These are phyloP conservation scores for Bolboschoenus planiculmis DNA, from an alignment of 176 grass and related monocot species.

Conservation along the genomic window DNA sequence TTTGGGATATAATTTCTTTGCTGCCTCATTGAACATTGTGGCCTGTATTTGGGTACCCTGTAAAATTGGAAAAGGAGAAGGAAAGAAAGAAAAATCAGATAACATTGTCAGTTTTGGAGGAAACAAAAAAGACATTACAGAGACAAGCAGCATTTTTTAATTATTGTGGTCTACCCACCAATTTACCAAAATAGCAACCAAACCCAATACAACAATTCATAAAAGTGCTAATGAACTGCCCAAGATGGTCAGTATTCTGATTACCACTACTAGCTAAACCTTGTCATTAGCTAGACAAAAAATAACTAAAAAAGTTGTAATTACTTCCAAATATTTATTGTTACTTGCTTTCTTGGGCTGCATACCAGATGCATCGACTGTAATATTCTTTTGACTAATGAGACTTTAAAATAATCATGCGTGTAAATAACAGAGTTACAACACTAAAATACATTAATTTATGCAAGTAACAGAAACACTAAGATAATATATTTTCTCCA, in stretches of 20 bases:
- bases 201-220: neutral
- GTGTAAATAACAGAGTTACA: neutral
- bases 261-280: neutral
- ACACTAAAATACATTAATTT: neutral
- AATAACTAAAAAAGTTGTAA: neutral
- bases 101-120: neutral
- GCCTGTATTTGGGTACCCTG: conserved; percentile 99
- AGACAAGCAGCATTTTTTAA: neutral
- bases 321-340: neutral
- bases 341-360: neutral
- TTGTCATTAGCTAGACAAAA: neutral
- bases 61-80: too few species aligned
- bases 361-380: neutral
- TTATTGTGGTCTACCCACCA: neutral
- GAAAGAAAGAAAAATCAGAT: neutral
- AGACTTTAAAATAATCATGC: neutral
- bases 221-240: neutral
- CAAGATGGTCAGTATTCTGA: neutral
- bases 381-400: neutral
- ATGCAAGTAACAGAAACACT: neutral
- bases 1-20: conserved; percentile 65
- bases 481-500: neutral
- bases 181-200: neutral
- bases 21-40: conserved; percentile 93
- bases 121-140: neutral